phyloP scores from a whole-genome alignment of 306 rosid species.

The Cucurbita ficifolia region DNA sequence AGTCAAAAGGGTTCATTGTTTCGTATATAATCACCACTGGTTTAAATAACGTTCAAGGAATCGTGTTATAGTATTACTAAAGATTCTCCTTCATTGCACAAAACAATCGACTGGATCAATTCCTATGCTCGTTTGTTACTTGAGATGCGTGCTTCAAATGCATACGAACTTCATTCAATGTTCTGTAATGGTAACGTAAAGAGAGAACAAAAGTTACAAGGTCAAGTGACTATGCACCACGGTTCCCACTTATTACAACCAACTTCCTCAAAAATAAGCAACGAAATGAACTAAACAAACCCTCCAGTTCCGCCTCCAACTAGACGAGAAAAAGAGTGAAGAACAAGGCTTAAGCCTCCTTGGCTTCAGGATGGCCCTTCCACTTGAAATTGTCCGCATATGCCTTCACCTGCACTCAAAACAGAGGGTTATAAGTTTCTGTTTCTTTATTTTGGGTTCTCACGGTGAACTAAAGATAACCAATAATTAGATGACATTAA shows the following conservation, averaged over 20 bases:
- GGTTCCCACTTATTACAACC: background rate
- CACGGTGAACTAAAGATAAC: too few relatives aligned
- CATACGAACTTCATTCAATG: background rate
- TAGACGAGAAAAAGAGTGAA: constrained; percentile 7
- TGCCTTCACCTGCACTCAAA: constrained; percentile 44
- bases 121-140: background rate
- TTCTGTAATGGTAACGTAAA: background rate
- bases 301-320: constrained; percentile 11
- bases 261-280: background rate
- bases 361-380: constrained; percentile 68
- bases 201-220: background rate
- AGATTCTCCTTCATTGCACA: background rate
- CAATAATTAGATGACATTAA: background rate
- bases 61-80: background rate
- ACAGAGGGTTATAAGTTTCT: background rate
- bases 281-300: background rate
- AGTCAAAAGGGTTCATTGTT: background rate
- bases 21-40: background rate
- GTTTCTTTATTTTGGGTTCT: background rate
- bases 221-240: background rate
- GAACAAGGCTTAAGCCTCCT: constrained; percentile 26
- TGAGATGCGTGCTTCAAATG: background rate
- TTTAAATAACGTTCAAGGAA: background rate
- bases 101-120: background rate
- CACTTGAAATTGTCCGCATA: constrained; percentile 96